Base-by-base conservation (phyloP, 2,329 filamentous ascomycete genomes). In the Cercospora zeina region DNA sequence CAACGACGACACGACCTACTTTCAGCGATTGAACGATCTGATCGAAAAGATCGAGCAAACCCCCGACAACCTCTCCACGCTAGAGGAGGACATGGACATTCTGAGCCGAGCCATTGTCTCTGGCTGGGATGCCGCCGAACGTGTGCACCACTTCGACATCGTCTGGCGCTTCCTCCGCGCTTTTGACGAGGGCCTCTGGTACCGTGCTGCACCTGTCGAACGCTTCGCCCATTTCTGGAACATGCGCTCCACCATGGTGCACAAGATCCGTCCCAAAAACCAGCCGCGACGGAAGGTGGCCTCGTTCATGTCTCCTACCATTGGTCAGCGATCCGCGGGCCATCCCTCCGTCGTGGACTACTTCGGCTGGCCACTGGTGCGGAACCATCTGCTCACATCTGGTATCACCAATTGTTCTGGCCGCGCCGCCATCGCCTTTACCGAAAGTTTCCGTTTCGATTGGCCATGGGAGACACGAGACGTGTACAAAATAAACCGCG, bases 121-220 rank as follows among this genome's bases (percentile, higher is more conserved):
- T 10, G 66, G 66, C 45, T 67, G 66, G 66, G 66, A 68, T 31
- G 65, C 65, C 10, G 63, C 66, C 3, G 66, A 67, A 47, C 61
- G 65, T 21, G 54, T 68, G 11, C 66, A 68, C 39, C 66, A 68
- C 45, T 67, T 68, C 45, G 66, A 68, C 60, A 67, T 68, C 34
- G 66, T 63, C 24, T 68, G 66, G 66, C 63, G 66, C 5, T 67
- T 67, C 33, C 56, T 68, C 16, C 61, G 66, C 19, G 66, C 66
- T 9, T 63, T 65, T 39, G 66, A 68, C 36, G 66, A 68, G 39
- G 66, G 66, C 6, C 54, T 68, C 16, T 68, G 66, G 66, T 65
- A 67, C 36, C 62, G 66, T 9, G 65, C 65, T 19, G 63, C 50
- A 3, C 59, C 63, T 13, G 24, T 61, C 19, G 66, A 67, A 45